Conservation (phyloP, 768 basidiomycete species). For the Leucosporidium scottii region DNA sequence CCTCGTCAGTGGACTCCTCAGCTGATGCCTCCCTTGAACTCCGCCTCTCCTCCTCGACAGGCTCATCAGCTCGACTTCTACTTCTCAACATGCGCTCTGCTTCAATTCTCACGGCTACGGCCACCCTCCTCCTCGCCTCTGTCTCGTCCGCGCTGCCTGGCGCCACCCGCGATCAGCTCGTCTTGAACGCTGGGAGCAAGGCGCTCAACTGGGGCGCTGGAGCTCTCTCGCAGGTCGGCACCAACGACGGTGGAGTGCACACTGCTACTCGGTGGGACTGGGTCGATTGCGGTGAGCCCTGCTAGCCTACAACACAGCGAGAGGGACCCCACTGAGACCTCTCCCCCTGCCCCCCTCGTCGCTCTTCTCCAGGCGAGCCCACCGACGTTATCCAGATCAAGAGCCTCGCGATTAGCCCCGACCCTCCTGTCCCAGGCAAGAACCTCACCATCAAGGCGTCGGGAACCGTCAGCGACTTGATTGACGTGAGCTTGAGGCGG, state of each 20-base stretch:
- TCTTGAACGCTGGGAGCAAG: conserved; percentile 37
- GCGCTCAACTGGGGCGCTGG: conserved; percentile 37
- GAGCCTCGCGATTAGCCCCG: conserved; percentile 49
- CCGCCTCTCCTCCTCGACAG: no score
- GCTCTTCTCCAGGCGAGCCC: conserved; percentile 12
- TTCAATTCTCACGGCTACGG: conserved; percentile 18
- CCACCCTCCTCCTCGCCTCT: conserved; percentile 33
- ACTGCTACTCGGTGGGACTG: conserved; percentile 58
- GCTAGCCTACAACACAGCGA: neutral
- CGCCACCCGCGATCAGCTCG: conserved; percentile 28
- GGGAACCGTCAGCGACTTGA: conserved; percentile 53
- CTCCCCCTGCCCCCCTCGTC: neutral
- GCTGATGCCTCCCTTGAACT: no score
- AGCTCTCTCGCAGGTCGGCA: conserved; percentile 33
- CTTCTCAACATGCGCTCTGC: no score
- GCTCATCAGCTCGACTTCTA: no score
- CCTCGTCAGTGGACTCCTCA: no score
- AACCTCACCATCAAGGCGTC: conserved; percentile 76
- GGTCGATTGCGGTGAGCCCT: conserved; percentile 61
- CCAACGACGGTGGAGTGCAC: conserved; percentile 39
- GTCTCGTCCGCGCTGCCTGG: conserved; percentile 33
- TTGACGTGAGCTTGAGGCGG: conserved; percentile 54
- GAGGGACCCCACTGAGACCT: conserved; percentile 1
- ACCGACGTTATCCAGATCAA: conserved; percentile 34
- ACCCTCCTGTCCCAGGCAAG: conserved; percentile 81